Conservation (phyloP, 2,329 filamentous ascomycete species). For the Furcasterigmium sp. region DNA sequence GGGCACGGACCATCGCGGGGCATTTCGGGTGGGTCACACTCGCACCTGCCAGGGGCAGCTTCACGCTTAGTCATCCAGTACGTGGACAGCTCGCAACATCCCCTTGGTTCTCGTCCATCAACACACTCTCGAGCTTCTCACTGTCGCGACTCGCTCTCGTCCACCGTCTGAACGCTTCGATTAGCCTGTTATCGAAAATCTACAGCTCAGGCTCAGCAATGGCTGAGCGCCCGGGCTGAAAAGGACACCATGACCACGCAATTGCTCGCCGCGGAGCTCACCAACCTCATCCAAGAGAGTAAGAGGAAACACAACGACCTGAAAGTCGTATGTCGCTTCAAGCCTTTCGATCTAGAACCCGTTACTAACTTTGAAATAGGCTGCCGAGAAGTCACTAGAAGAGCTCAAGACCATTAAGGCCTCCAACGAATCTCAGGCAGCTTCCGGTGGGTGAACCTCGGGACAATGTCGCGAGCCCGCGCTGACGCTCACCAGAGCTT, state of each 20-base stretch:
- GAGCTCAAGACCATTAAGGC: conserved; percentile 75
- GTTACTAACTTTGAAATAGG: conserved; percentile 39
- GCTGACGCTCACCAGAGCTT: conserved; percentile 56
- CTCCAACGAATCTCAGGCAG: conserved; percentile 70
- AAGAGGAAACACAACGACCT: conserved; percentile 92
- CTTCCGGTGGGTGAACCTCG: conserved; percentile 49
- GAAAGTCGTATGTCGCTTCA: conserved; percentile 56
- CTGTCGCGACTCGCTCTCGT: too few species aligned
- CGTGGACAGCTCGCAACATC: conserved; percentile 10
- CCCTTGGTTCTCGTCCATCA: neutral
- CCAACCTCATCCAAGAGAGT: conserved; percentile 89
- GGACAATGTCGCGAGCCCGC: neutral
- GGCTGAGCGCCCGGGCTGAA: conserved; percentile 5
- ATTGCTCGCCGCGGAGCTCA: conserved; percentile 81
- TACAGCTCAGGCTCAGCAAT: conserved; percentile 4
- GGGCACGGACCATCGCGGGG: conserved; percentile 10
- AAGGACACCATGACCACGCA: conserved; percentile 75
- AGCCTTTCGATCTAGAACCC: neutral
- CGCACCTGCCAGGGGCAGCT: neutral
- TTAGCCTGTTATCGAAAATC: neutral
- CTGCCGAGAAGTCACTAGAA: conserved; percentile 87
- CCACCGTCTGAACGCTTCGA: too few species aligned
- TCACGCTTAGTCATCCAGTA: conserved; percentile 12
- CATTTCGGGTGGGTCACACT: too few species aligned
- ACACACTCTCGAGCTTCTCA: too few species aligned